Evolutionary conservation across 2,329 filamentous ascomycete species (phyloP).

Genomic region (Curvularia lunata): DNA sequence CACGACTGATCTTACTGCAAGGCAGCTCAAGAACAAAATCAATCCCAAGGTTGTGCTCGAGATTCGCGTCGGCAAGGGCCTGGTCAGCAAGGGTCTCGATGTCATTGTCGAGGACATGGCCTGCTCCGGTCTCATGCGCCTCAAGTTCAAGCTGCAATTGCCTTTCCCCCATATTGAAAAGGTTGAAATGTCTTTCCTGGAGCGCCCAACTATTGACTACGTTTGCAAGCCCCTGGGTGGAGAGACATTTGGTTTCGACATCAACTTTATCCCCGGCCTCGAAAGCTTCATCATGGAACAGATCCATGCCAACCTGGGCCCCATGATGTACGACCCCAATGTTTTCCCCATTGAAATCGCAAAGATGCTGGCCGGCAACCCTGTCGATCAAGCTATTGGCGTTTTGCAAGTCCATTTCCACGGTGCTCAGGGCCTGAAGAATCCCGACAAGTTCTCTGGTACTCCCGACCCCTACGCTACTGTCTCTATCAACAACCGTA

Average conservation of each 20-base stretch:
- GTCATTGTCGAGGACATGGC: slow-evolving; percentile 98
- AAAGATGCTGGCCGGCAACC: slow-evolving; percentile 93
- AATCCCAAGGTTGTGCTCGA: slow-evolving; percentile 97
- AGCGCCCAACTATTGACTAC: slow-evolving; percentile 89
- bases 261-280: slow-evolving; percentile 97
- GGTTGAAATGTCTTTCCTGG: slow-evolving; percentile 93
- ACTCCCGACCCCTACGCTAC: slow-evolving; percentile 89
- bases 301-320: slow-evolving; percentile 89
- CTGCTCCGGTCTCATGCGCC: slow-evolving; percentile 91
- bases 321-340: slow-evolving; percentile 98
- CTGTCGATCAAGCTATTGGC: slow-evolving; percentile 94
- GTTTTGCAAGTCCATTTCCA: slow-evolving; percentile 91
- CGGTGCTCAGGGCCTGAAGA: slow-evolving; percentile 90
- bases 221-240: slow-evolving; percentile 97
- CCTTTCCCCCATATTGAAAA: slow-evolving; percentile 95
- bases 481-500: slow-evolving; percentile 82
- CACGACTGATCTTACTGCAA: slow-evolving; percentile 84
- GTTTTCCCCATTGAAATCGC: slow-evolving; percentile 98
- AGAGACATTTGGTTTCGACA: slow-evolving; percentile 94
- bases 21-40: slow-evolving; percentile 91
- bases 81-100: slow-evolving; percentile 95
- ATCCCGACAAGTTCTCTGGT: slow-evolving; percentile 90
- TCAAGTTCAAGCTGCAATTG: slow-evolving; percentile 97
- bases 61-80: slow-evolving; percentile 90
- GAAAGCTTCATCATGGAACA: slow-evolving; percentile 94